A percentile compares a stretch with the other conserved stretches of the same genome.
phyloP scores from a whole-genome alignment of 768 basidiomycete genomes.

The Suillus subluteus region DNA sequence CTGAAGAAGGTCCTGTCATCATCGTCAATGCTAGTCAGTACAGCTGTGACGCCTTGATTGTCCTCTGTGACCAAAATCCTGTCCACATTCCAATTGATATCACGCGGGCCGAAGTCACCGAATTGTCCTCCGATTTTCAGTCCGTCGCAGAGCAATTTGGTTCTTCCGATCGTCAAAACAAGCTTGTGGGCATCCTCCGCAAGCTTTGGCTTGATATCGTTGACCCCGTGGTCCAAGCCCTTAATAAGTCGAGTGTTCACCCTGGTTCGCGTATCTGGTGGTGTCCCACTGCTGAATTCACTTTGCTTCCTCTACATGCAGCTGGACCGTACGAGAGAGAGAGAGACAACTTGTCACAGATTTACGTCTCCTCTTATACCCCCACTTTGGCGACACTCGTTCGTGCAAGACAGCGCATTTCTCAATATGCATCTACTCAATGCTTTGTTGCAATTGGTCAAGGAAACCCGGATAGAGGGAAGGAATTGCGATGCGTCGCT shows the following conservation, averaged over 20 bases:
- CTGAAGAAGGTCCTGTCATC: constrained; percentile 21
- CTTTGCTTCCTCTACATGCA: constrained; percentile 36
- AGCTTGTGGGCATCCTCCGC: constrained; percentile 18
- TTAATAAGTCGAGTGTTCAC: constrained; percentile 12
- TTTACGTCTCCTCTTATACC: constrained; percentile 37
- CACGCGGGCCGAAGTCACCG: constrained; percentile 8
- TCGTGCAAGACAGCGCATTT: constrained; percentile 19
- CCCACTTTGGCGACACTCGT: constrained; percentile 19
- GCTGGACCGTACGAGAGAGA: constrained; percentile 31
- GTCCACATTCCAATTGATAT: constrained; percentile 14
- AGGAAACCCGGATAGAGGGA: constrained; percentile 9
- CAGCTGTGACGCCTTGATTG: constrained; percentile 22
- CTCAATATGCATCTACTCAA: neutral
- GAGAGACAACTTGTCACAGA: constrained; percentile 14
- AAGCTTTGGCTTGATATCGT: constrained; percentile 31
- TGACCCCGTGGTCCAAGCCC: constrained; percentile 21
- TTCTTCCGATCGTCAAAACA: constrained; percentile 20
- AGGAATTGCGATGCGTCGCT: constrained; percentile 18
- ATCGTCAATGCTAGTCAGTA: constrained; percentile 16
- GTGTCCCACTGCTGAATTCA: constrained; percentile 36
- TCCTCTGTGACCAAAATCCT: constrained; percentile 12
- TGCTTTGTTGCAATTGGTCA: constrained; percentile 24
- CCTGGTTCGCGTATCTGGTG: constrained; percentile 33
- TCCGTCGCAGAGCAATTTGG: constrained; percentile 12
- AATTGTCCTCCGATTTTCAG: constrained; percentile 14